phyloP scores from a whole-genome alignment of 2,329 filamentous ascomycete genomes.

The Domatiomyces catenatus region DNA sequence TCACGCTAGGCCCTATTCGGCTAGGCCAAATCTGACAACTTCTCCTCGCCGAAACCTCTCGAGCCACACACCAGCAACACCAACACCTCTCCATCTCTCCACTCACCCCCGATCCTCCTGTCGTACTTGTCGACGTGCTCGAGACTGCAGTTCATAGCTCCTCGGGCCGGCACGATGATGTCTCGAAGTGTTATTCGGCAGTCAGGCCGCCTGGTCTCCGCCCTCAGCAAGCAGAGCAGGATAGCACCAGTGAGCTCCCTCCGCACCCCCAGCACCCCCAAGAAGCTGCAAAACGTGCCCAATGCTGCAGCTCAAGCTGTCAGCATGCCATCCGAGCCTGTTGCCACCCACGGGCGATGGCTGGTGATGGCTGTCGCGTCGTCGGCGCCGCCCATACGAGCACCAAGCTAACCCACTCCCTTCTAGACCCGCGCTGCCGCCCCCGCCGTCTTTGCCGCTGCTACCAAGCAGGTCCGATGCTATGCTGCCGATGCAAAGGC shows the following conservation, averaged over 20 bases:
- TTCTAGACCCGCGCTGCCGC: slow-evolving; percentile 69
- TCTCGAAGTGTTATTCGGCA: slow-evolving; percentile 97
- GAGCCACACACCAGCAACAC: neutral
- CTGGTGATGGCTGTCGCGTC: neutral
- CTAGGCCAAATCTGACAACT: neutral
- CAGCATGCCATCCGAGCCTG: neutral
- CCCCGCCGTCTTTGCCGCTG: slow-evolving; percentile 59
- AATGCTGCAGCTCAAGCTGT: slow-evolving; percentile 23
- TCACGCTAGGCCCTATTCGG: neutral
- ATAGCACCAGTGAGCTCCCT: slow-evolving; percentile 76
- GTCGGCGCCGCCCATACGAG: neutral
- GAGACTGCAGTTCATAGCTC: slow-evolving; percentile 8
- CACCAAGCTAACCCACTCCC: neutral
- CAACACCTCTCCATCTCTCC: slow-evolving; percentile 20
- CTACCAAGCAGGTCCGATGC: slow-evolving; percentile 58
- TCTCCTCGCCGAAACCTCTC: neutral
- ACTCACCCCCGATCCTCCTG: slow-evolving; percentile 26
- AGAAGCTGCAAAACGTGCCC: slow-evolving; percentile 25
- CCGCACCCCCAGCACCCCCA: slow-evolving; percentile 27
- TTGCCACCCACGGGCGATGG: neutral
- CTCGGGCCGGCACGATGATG: slow-evolving; percentile 50
- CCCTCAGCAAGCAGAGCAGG: slow-evolving; percentile 81
- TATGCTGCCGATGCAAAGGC: slow-evolving; percentile 93
- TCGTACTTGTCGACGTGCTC: neutral
- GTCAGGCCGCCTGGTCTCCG: slow-evolving; percentile 87